phyloP scores from a whole-genome alignment of 78 protist genomes.

The Creolimax fragrantissima region DNA sequence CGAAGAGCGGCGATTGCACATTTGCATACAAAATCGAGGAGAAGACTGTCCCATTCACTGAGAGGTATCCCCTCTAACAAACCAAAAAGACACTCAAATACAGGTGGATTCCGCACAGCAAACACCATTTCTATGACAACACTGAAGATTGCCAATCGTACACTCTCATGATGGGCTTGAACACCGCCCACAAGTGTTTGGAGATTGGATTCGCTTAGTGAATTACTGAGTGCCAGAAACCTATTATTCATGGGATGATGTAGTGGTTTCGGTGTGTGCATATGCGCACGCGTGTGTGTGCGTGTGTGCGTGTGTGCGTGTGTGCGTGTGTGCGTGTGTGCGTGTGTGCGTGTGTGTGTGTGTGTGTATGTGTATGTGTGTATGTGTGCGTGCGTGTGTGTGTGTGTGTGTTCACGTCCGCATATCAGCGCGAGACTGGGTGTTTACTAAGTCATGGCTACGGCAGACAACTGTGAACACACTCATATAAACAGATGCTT shows the following conservation, averaged over 20 bases:
- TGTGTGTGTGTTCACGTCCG: too few species aligned
- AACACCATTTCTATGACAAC: not conserved
- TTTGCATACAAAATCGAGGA: not conserved
- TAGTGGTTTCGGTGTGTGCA: not conserved
- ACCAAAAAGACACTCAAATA: not conserved
- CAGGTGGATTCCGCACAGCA: not conserved
- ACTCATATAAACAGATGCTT: too few species aligned
- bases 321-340: not conserved
- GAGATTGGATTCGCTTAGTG: not conserved
- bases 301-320: not conserved
- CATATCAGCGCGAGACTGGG: too few species aligned
- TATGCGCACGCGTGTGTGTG: not conserved
- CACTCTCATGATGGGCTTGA: not conserved
- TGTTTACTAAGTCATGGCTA: too few species aligned
- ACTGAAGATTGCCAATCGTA: not conserved
- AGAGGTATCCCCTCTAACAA: not conserved
- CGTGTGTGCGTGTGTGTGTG: not conserved
- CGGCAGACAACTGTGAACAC: too few species aligned
- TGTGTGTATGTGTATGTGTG: not conserved
- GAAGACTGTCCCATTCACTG: not conserved
- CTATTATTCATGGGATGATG: not conserved
- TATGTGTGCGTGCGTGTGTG: too few species aligned
- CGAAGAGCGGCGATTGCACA: not conserved
- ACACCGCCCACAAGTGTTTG: not conserved
- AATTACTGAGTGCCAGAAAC: not conserved